Evolutionary conservation across 495 filamentous ascomycete genomes (phyloP).

Genomic region (Evernia prunastri): DNA sequence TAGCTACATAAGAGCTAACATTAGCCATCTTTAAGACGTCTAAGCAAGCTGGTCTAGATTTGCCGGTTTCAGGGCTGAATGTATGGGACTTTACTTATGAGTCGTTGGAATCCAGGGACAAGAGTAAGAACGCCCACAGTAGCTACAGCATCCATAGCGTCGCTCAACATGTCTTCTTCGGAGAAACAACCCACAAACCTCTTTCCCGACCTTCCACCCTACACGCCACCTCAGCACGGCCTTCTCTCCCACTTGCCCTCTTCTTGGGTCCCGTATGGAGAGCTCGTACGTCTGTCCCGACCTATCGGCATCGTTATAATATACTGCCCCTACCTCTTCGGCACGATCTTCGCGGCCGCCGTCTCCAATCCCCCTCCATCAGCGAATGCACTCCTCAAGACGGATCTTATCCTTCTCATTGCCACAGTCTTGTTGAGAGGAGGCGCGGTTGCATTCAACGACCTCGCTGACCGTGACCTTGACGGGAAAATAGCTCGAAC

Average conservation of each 20-base stretch:
- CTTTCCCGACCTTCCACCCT: slow-evolving; percentile 3
- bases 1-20: too few species aligned
- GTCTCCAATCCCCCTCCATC: neutral
- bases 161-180: neutral
- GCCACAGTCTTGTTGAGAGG: neutral
- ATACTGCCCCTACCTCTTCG: neutral
- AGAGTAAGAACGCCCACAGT: too few species aligned
- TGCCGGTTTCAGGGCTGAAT: too few species aligned
- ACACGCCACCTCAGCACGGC: neutral
- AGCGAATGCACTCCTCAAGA: neutral
- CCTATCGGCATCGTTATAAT: neutral
- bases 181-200: neutral
- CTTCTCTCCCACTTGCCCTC: neutral
- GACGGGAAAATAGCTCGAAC: slow-evolving; percentile 7
- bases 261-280: neutral
- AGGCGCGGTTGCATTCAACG: neutral
- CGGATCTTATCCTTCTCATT: neutral
- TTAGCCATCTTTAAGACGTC: too few species aligned
- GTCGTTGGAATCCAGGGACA: too few species aligned
- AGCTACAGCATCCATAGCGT: too few species aligned
- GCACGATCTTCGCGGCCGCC: neutral
- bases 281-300: neutral
- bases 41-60: too few species aligned
- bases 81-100: too few species aligned
- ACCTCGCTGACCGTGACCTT: neutral